Percentiles rank a stretch among this genome's conserved stretches.
Evolutionary conservation across 225 moss, liverwort and hornwort species (phyloP).

Genomic region (Ulota crispa): DNA sequence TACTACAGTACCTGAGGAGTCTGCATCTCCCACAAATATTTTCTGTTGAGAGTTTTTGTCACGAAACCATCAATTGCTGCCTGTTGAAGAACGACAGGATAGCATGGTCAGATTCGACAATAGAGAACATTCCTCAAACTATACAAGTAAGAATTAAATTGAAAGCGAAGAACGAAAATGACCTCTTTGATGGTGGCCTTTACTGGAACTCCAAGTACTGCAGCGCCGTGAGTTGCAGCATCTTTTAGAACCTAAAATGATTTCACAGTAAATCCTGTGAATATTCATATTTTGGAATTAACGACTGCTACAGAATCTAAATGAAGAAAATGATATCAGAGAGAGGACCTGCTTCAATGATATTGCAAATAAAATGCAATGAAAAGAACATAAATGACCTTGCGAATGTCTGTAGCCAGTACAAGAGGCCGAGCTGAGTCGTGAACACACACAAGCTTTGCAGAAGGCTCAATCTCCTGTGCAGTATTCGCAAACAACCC

Average conservation of each 20-base stretch:
- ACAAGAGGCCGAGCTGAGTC: constrained; percentile 95
- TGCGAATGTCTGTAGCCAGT: constrained; percentile 59
- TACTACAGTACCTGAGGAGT: constrained; percentile 72
- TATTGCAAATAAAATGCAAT: background rate
- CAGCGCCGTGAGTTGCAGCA: constrained; percentile 78
- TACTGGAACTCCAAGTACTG: constrained; percentile 89
- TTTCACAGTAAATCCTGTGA: background rate
- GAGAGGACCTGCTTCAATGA: background rate
- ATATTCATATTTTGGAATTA: background rate
- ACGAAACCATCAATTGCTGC: constrained; percentile 70
- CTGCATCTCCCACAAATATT: constrained; percentile 91
- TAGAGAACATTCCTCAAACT: background rate
- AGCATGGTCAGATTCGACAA: background rate
- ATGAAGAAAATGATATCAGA: background rate
- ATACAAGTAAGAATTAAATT: background rate
- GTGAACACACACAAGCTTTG: constrained; percentile 91
- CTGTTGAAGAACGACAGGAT: constrained; percentile 32
- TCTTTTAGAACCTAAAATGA: constrained; percentile 72
- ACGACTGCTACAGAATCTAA: background rate
- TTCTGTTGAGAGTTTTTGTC: constrained; percentile 74
- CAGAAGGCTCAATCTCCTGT: constrained; percentile 65
- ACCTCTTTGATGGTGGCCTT: constrained; percentile 98
- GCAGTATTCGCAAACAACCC: background rate
- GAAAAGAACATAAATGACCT: constrained; percentile 40
- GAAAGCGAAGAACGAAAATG: background rate